Evolutionary conservation across 2,329 filamentous ascomycete species (phyloP), one percentile per base, ranked within the genome.

Genomic region (Bipolaris zeicola): DNA sequence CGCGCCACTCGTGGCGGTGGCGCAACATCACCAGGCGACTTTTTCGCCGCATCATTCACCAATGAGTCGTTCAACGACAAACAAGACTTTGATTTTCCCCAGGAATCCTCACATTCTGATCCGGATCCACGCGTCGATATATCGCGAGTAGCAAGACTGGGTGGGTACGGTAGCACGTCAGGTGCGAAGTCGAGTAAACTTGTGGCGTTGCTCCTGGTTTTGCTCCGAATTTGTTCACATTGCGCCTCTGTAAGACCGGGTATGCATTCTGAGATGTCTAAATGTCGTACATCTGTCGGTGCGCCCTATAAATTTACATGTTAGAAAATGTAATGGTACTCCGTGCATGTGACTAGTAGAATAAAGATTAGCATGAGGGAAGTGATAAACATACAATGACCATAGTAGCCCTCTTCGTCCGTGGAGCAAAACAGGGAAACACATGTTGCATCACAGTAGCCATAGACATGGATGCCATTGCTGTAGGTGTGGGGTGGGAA

Each of bases 211-310:
- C 60, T 62, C 37, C 70, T 66, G 26, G 67, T 67, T 61, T 72
- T 71, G 51, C 71, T 65, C 52, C 66, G 70, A 57, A 75, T 68
- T 46, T 68, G 61, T 31, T 59, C 60, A 46, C 67, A 58, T 50
- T 74, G 61, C 26, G 66, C 63, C 26, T 71, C 62, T 10, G 67
- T 67, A n/a, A 76, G 66, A 7, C 67, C 67, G 1, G 69, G 66
- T 28, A 74, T 65, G 5, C 57, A 49, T 8, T 69, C 66, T 14
- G 59, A 66, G 31, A 75, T 59, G 51, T 70, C 68, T 42, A 75
- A 48, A 26, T 62, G 62, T 44, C 71, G 66, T 22, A 73, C 65
- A 52, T 75, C 57, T 16, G 71, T 74, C 22, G 69, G 70, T 4
- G 54, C 62, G 10, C 71, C 65, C 73, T 75, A 20, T 4, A 10